Evolutionary conservation across 2,329 filamentous ascomycete species (phyloP).

Genomic region (Ophiostoma montium): DNA sequence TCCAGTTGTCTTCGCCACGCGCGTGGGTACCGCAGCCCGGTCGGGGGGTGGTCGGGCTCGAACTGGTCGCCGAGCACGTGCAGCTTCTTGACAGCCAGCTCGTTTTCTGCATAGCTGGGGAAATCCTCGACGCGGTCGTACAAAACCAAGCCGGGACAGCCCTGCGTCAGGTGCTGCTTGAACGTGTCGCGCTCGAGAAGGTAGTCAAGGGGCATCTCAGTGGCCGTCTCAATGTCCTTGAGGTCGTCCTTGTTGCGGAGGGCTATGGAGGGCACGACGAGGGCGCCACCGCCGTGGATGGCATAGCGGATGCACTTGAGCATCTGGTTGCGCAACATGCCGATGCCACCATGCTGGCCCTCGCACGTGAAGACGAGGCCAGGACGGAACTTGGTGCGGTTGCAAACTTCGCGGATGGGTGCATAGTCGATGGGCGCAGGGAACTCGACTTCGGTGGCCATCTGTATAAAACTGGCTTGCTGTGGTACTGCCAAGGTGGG

Average conservation of each 20-base stretch:
- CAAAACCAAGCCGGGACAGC: conserved; percentile 18
- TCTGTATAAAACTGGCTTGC: conserved; percentile 14
- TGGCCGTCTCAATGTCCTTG: conserved; percentile 19
- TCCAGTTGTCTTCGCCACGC: conserved; percentile 19
- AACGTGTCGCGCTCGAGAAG: conserved; percentile 19
- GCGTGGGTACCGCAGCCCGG: conserved; percentile 14
- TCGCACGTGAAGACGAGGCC: conserved; percentile 26
- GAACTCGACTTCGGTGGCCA: conserved; percentile 22
- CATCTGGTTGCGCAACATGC: conserved; percentile 27
- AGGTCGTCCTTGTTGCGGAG: conserved; percentile 21
- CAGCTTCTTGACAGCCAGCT: conserved; percentile 12
- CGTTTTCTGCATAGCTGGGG: conserved; percentile 14
- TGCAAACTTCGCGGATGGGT: conserved; percentile 22
- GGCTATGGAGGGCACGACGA: conserved; percentile 24
- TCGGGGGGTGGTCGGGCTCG: conserved; percentile 18
- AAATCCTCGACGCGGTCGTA: conserved; percentile 19
- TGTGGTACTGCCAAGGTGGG: no score
- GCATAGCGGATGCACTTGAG: conserved; percentile 27
- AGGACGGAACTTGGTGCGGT: conserved; percentile 18
- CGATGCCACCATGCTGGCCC: conserved; percentile 25
- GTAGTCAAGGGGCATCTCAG: conserved; percentile 18
- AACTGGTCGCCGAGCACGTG: conserved; percentile 19
- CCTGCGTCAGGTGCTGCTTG: conserved; percentile 14
- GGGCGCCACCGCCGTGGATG: conserved; percentile 22
- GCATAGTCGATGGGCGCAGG: conserved; percentile 21